Conservation (phyloP, 108 stramenopile genomes). For the Aurantiochytrium sp. region DNA sequence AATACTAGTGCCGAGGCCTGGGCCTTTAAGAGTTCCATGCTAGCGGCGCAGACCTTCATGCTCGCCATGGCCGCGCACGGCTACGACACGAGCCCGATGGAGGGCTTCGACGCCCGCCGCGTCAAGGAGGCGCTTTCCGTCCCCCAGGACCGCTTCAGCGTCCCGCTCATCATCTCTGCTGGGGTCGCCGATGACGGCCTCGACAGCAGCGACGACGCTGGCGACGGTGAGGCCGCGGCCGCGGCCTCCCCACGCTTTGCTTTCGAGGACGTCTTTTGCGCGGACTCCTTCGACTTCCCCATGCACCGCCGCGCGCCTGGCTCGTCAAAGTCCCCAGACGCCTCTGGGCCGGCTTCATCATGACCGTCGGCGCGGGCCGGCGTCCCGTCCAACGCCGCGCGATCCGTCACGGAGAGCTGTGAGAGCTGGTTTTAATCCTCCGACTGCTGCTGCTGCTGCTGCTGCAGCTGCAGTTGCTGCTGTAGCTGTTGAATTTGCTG, state of each 20-base stretch:
- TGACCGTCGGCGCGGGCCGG: too few relatives aligned
- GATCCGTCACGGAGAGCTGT: too few relatives aligned
- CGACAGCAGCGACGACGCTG: background rate
- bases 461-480: too few relatives aligned
- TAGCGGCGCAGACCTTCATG: conserved; percentile 52
- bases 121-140: background rate
- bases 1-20: conserved; percentile 39
- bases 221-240: background rate
- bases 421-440: too few relatives aligned
- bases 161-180: conserved; percentile 10
- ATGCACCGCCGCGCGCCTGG: background rate
- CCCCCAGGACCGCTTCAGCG: conserved; percentile 8
- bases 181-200: background rate
- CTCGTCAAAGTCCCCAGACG: too few relatives aligned
- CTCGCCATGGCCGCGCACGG: conserved; percentile 46
- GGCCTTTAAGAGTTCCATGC: conserved; percentile 44
- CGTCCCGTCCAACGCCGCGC: too few relatives aligned
- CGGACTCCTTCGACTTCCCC: conserved; percentile 16
- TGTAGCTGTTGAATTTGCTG: too few relatives aligned
- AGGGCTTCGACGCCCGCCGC: conserved; percentile 30
- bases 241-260: background rate
- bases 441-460: too few relatives aligned
- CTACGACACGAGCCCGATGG: conserved; percentile 23
- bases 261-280: conserved; percentile 24
- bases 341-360: too few relatives aligned